These are phyloP conservation scores for Beauveria pseudobassiana DNA, from an alignment of 2,329 filamentous ascomycete genomes.

Conservation along the genomic window DNA sequence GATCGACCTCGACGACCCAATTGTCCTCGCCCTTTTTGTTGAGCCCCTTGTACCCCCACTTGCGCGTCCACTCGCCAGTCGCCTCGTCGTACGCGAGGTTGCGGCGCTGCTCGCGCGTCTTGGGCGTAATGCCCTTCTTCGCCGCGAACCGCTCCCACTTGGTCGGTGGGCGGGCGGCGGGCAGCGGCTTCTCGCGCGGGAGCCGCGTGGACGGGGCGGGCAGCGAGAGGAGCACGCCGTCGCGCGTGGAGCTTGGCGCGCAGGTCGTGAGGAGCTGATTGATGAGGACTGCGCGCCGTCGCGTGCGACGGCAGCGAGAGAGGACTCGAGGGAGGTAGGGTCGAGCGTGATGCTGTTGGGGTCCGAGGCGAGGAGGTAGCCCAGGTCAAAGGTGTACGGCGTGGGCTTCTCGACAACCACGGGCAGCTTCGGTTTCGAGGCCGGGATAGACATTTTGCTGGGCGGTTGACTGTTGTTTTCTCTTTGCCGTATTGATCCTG, in stretches of 20 bases:
- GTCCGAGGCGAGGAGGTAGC: constrained; percentile 78
- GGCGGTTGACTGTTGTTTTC: neutral
- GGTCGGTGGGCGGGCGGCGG: constrained; percentile 71
- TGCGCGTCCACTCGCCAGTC: constrained; percentile 80
- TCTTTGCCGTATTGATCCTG: neutral
- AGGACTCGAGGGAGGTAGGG: constrained; percentile 50
- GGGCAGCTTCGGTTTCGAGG: constrained; percentile 43
- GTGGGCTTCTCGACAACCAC: constrained; percentile 72
- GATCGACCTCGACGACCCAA: constrained; percentile 89
- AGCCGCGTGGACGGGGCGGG: constrained; percentile 63
- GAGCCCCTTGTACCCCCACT: constrained; percentile 90
- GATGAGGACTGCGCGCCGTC: constrained; percentile 88
- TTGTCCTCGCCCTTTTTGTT: constrained; percentile 78
- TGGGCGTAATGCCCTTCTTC: constrained; percentile 93
- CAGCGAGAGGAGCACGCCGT: constrained; percentile 71
- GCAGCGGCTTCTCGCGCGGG: constrained; percentile 88
- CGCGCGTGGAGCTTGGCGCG: constrained; percentile 60
- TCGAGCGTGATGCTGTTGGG: constrained; percentile 68
- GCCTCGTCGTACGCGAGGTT: constrained; percentile 79
- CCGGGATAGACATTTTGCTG: constrained; percentile 27
- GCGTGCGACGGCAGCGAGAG: constrained; percentile 67
- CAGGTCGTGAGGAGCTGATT: constrained; percentile 92
- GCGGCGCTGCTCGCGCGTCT: constrained; percentile 66
- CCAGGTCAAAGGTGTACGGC: constrained; percentile 88
- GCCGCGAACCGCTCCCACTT: constrained; percentile 95